phyloP scores from a whole-genome alignment of 345 rosid genomes.

The Moricandia moricandioides region DNA sequence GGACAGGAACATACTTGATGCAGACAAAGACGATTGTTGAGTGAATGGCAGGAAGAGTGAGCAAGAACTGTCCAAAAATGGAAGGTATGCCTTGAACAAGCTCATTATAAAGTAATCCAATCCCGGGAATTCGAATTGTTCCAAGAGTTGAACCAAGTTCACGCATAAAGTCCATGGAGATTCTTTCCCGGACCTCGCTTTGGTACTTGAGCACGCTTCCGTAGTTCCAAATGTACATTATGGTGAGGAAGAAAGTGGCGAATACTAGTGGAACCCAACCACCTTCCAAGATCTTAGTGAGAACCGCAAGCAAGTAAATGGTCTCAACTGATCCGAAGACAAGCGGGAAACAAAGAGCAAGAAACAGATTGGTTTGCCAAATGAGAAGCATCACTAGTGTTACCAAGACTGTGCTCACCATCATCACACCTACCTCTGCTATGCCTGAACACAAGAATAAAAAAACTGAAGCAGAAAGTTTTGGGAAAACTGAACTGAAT shows the following conservation, averaged over 20 bases:
- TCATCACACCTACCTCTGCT: constrained; percentile 97
- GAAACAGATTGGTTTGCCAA: constrained; percentile 82
- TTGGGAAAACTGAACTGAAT: neutral
- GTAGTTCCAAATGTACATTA: constrained; percentile 95
- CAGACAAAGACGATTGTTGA: constrained; percentile 85
- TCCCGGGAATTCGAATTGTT: constrained; percentile 79
- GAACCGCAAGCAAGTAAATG: constrained; percentile 73
- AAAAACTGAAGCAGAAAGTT: neutral
- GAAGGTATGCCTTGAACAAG: constrained; percentile 93
- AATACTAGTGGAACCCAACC: constrained; percentile 95
- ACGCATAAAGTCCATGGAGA: constrained; percentile 78
- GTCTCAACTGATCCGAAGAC: constrained; percentile 83
- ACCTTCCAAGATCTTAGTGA: constrained; percentile 70
- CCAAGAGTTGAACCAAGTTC: constrained; percentile 89
- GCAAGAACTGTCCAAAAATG: constrained; percentile 78
- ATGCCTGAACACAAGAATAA: constrained; percentile 57
- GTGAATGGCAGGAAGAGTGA: constrained; percentile 86
- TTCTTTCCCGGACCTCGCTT: constrained; percentile 86
- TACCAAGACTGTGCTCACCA: constrained; percentile 80
- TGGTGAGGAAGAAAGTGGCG: constrained; percentile 61
- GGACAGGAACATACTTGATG: constrained; percentile 92
- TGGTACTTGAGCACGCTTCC: constrained; percentile 92
- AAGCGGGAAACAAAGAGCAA: constrained; percentile 77
- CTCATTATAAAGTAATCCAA: constrained; percentile 82
- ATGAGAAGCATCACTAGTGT: constrained; percentile 92